Conservation (phyloP, 768 basidiomycete genomes). For the Tylopilus intermedius region DNA sequence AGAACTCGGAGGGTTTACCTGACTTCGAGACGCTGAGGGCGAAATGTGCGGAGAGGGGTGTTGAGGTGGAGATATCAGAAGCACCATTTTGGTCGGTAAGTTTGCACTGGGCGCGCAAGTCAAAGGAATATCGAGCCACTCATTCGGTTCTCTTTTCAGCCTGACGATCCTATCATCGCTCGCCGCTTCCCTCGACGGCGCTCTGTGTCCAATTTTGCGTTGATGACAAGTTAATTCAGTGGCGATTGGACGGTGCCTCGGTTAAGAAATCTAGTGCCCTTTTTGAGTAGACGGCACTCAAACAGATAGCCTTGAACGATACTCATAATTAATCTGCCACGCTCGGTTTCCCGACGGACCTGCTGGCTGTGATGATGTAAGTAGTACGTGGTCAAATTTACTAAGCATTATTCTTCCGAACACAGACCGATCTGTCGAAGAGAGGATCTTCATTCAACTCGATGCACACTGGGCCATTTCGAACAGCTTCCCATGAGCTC, state of each 20-base stretch:
- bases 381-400: not conserved
- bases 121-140: not conserved
- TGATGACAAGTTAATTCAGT: slow-evolving; percentile 23
- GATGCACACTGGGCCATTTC: no score
- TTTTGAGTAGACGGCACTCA: not conserved
- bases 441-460: no score
- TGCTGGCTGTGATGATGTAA: not conserved
- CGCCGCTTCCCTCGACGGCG: slow-evolving; percentile 33
- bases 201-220: slow-evolving; percentile 34
- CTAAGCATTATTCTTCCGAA: not conserved
- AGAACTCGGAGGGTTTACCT: slow-evolving; percentile 12
- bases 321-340: not conserved
- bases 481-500: no score
- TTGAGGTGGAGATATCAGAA: slow-evolving; percentile 27
- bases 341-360: not conserved
- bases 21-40: slow-evolving; percentile 23
- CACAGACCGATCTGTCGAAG: no score
- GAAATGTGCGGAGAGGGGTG: slow-evolving; percentile 28
- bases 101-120: not conserved
- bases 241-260: slow-evolving; percentile 5
- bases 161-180: slow-evolving; percentile 34
- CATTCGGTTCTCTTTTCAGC: slow-evolving; percentile 17
- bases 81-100: slow-evolving; percentile 36
- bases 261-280: not conserved
- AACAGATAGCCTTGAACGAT: not conserved